Conservation (phyloP, 2,329 filamentous ascomycete genomes). For the Colletotrichum spaethianum region DNA sequence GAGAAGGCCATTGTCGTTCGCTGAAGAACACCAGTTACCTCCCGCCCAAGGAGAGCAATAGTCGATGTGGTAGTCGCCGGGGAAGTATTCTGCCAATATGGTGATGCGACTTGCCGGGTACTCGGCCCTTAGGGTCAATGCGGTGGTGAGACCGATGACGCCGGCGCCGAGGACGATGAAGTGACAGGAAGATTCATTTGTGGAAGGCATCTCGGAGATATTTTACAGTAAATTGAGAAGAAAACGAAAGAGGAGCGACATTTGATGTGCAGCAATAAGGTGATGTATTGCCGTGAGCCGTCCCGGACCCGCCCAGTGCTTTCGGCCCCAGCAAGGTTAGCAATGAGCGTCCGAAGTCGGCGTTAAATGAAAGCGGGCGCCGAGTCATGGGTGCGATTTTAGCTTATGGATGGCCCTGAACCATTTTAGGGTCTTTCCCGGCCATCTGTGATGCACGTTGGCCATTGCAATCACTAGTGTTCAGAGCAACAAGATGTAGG, state of each 20-base stretch:
- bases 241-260: too few species aligned
- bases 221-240: neutral
- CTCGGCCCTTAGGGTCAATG: slow-evolving; percentile 72
- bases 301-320: neutral
- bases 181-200: neutral
- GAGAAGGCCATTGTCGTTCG: slow-evolving; percentile 57
- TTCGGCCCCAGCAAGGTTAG: neutral
- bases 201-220: neutral
- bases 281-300: neutral
- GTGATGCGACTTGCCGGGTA: slow-evolving; percentile 62
- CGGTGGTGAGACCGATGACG: slow-evolving; percentile 79
- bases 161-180: slow-evolving; percentile 77
- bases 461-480: neutral
- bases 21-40: slow-evolving; percentile 79
- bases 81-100: slow-evolving; percentile 89
- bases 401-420: too few species aligned
- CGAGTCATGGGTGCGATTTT: neutral
- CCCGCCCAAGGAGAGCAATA: slow-evolving; percentile 93
- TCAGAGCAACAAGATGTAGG: neutral
- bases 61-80: slow-evolving; percentile 91
- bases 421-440: neutral
- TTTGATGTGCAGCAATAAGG: neutral
- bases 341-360: slow-evolving; percentile 9
- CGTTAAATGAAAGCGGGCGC: neutral
- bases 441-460: neutral